Base-by-base conservation (phyloP, 1,139 yeast genomes). In the Lodderomyces parapsilosis region DNA sequence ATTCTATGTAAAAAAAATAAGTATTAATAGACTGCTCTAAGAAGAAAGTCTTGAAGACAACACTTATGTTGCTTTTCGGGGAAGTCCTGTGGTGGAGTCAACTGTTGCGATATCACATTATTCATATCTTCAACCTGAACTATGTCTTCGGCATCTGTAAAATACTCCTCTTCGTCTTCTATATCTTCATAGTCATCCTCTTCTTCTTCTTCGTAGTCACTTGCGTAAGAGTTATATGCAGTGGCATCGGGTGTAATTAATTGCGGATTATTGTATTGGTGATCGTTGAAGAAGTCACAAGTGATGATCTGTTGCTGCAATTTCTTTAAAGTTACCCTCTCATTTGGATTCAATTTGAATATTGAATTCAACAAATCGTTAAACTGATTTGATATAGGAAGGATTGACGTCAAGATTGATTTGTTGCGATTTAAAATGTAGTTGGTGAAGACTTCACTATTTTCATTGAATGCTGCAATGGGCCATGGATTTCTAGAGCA, bases 401-500 rank as follows among this genome's bases (percentile, higher is more conserved):
- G 66, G 32, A 88, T 86, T 19, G 63, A 51, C 34, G 61, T 53
- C 24, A 72, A 56, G 3, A 71, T 52, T 19, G 54, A 49, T 38
- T 57, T 59, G 47, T 67, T 59, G 14, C 60, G 56, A 33, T 62
- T 53, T 39, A 66, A 51, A 34, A 67, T 61, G 47, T 68, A 71
- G 50, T 75, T 77, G 56, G 69, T 65, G 49, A 88, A 72, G 14
- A 86, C 78, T 15, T 63, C 63, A 10, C 76, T 72, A 53, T 82
- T 77, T 37, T 77, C 78, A 6, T 62, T 61, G 32, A 78, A 65
- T 42, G 85, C 76, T 4, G 96, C 96, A 52, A 83, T 80, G 43
- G 89, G 79, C 97, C 97, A 90, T 15, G 97, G 96, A 57, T 90
- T 90, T 59, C 96, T 76, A 37, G 89, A 83, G 54, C 96, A 87